These are phyloP conservation scores for Phaeosphaeria sp. DNA, from an alignment of 2,329 filamentous ascomycete species.

Conservation along the genomic window DNA sequence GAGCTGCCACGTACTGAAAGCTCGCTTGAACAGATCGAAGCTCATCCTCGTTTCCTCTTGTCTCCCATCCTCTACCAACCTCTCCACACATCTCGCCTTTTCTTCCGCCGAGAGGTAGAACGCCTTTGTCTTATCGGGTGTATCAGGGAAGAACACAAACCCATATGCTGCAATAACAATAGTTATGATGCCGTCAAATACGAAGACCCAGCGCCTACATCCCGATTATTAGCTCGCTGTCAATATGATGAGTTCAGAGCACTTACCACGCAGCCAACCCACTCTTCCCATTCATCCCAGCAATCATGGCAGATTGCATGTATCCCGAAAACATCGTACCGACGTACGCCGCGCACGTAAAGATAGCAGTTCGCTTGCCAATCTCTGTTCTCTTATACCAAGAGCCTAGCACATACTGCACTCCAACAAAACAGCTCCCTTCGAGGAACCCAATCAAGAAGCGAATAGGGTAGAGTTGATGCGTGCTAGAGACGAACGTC, in stretches of 20 bases:
- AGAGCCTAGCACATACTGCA: constrained; percentile 22
- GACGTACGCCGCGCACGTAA: constrained; percentile 14
- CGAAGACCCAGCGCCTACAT: constrained; percentile 22
- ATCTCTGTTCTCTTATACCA: constrained; percentile 24
- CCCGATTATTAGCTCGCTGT: neutral
- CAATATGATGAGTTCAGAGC: neutral
- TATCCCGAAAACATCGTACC: constrained; percentile 24
- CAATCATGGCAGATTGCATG: constrained; percentile 17
- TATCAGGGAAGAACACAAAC: constrained; percentile 12
- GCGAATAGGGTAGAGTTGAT: constrained; percentile 19
- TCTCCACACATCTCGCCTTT: constrained; percentile 11
- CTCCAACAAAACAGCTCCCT: constrained; percentile 12
- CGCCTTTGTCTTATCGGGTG: constrained; percentile 11
- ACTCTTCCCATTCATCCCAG: constrained; percentile 9
- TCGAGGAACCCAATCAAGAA: constrained; percentile 20
- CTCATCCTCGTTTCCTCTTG: constrained; percentile 38
- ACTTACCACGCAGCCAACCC: constrained; percentile 7
- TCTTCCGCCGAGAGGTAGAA: constrained; percentile 8
- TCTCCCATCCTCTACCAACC: constrained; percentile 11
- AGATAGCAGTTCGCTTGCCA: constrained; percentile 21
- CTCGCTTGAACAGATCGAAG: constrained; percentile 44
- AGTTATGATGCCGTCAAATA: constrained; percentile 15
- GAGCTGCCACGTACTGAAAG: constrained; percentile 54
- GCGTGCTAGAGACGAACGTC: constrained; percentile 10
- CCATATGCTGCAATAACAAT: constrained; percentile 11